phyloP scores from a whole-genome alignment of 2,329 filamentous ascomycete genomes.

The Ophiostoma pallidulum region DNA sequence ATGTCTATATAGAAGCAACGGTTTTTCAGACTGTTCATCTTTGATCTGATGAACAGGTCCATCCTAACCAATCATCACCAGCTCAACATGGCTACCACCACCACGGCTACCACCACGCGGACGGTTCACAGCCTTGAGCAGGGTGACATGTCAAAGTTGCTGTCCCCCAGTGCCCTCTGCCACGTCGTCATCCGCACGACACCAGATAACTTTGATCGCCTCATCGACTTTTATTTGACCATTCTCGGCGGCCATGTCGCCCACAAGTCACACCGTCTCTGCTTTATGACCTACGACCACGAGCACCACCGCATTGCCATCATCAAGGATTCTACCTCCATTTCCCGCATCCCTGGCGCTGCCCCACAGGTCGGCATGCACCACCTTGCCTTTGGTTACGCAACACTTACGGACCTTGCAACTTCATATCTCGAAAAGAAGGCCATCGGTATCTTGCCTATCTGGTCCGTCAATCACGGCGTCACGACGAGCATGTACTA shows the following conservation, averaged over 20 bases:
- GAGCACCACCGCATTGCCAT: conserved; percentile 39
- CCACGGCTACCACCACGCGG: neutral
- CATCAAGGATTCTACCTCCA: conserved; percentile 18
- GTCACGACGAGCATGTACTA: conserved; percentile 38
- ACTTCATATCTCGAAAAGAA: conserved; percentile 29
- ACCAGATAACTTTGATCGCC: conserved; percentile 17
- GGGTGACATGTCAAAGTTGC: no score
- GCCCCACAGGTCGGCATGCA: conserved; percentile 25
- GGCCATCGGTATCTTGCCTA: conserved; percentile 27
- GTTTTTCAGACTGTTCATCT: no score
- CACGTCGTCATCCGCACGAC: conserved; percentile 1
- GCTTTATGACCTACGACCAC: conserved; percentile 35
- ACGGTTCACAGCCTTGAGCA: neutral
- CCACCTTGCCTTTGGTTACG: conserved; percentile 34
- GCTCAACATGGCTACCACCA: neutral
- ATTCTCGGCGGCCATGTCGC: conserved; percentile 26
- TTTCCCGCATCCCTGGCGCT: neutral
- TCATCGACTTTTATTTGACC: conserved; percentile 28
- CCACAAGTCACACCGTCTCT: conserved; percentile 19
- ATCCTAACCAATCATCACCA: no score
- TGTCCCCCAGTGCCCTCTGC: neutral
- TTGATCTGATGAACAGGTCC: no score
- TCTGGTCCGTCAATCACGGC: conserved; percentile 38
- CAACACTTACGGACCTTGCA: conserved; percentile 26
- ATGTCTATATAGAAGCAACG: no score